A percentile compares a stretch with the other conserved stretches of the same genome.
Evolutionary conservation across 2,329 filamentous ascomycete species (phyloP).

Genomic region (Endoconidiophora polonica): DNA sequence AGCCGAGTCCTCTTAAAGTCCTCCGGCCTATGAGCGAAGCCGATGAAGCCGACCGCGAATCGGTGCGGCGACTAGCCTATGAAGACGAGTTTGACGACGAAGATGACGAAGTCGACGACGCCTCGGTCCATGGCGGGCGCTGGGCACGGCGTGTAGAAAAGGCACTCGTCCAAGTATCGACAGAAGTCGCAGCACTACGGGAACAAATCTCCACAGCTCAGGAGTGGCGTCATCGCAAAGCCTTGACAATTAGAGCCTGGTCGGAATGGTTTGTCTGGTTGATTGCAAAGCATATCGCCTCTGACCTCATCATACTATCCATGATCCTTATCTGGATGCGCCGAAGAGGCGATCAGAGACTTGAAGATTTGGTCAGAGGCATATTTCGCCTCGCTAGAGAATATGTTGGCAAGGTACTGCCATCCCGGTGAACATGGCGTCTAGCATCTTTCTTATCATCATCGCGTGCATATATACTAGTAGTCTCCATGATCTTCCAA

Average conservation of each 20-base stretch:
- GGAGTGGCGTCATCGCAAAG: slow-evolving; percentile 50
- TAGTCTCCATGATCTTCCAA: too few species aligned
- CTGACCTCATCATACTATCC: slow-evolving; percentile 51
- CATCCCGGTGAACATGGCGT: slow-evolving; percentile 27
- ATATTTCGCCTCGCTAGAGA: slow-evolving; percentile 40
- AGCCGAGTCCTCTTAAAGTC: slow-evolving; percentile 42
- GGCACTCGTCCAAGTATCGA: slow-evolving; percentile 74
- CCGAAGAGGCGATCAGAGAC: slow-evolving; percentile 48
- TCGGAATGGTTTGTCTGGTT: slow-evolving; percentile 53
- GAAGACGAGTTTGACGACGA: slow-evolving; percentile 30
- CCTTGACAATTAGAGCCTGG: slow-evolving; percentile 52
- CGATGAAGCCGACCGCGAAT: slow-evolving; percentile 46
- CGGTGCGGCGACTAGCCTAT: slow-evolving; percentile 29
- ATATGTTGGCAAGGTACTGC: slow-evolving; percentile 41
- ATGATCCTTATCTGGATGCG: slow-evolving; percentile 58
- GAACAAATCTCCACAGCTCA: slow-evolving; percentile 74
- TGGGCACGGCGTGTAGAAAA: slow-evolving; percentile 76
- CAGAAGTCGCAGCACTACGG: slow-evolving; percentile 77
- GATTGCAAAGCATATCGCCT: slow-evolving; percentile 52
- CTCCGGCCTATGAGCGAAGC: slow-evolving; percentile 77
- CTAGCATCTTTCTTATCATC: too few species aligned
- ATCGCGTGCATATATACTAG: too few species aligned
- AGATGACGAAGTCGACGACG: slow-evolving; percentile 17
- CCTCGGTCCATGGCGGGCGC: slow-evolving; percentile 15
- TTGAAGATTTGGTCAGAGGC: slow-evolving; percentile 59